Evolutionary conservation across 140 eudicot species (phyloP), one percentile per base, ranked within the genome.

Genomic region (Stevia rebaudiana): DNA sequence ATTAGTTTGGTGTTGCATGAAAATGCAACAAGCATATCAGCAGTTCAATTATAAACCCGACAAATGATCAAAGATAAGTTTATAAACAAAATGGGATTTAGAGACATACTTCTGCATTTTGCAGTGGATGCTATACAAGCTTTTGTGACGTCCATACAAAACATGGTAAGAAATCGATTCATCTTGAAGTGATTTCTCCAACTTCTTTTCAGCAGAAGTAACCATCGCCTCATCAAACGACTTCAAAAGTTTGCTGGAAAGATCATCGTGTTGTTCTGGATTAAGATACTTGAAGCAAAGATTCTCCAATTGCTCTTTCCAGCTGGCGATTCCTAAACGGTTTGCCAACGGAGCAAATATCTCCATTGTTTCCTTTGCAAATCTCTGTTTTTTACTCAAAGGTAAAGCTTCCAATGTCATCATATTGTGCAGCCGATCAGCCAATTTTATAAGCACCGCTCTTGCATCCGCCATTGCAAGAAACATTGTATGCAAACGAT

Each of bases 401-500:
- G 87, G 90, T 50, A 92, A 78, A 7, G 95, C 95, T 59, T 88
- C 98, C 65, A 88, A 70, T 0, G 98, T 88, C 86, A 81, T 79
- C 97, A 92, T 92, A 46, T 92, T 88, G 63, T 92, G 98, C 74
- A 92, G 76, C 43, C 98, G 73, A 67, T 92, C 96, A 6, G 95
- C 97, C 40, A 92, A 68, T 54, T 92, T 92, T 61, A 92, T 85
- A 17, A 92, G 90, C 47, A 90, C 98, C 2, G 94, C 98, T 62
- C 98, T 79, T 3, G 94, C 94, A 79, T 92, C 98, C 25, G 89
- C 86, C 98, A 88, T 92, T 12, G 96, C 98, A 54, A 92, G 94
- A 77, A 88, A 83, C 98, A 92, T 68, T 7, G 82, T 77, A 39
- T 77, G 82, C 22, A 77, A 49, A 42, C 82, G 82, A 51, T 92